These are phyloP conservation scores for Agaricus subrufescens DNA, from an alignment of 768 basidiomycete genomes.

Conservation along the genomic window DNA sequence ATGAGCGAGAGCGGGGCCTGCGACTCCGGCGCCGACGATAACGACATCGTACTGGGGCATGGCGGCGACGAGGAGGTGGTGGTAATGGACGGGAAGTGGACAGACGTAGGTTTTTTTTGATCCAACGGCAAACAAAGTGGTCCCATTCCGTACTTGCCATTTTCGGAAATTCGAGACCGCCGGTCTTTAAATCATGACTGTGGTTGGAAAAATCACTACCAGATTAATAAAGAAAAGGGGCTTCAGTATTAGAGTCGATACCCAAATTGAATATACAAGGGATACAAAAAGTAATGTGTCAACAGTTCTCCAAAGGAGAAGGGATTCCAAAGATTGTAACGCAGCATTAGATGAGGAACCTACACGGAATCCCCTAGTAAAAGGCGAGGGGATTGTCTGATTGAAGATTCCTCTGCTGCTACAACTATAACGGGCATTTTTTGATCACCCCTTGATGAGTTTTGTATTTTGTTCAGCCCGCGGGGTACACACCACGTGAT, in stretches of 20 bases:
- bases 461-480: constrained; percentile 36
- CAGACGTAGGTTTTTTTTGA: neutral
- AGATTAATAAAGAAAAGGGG: no score
- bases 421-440: neutral
- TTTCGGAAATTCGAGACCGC: constrained; percentile 6
- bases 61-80: neutral
- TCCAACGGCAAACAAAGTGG: neutral
- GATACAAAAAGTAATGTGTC: neutral
- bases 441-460: constrained; percentile 1
- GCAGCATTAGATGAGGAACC: constrained; percentile 37
- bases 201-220: no score
- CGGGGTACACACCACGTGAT: constrained; percentile 28
- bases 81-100: neutral
- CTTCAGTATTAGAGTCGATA: no score
- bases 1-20: constrained; percentile 83
- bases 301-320: constrained; percentile 23
- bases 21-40: constrained; percentile 91
- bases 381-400: constrained; percentile 52
- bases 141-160: neutral
- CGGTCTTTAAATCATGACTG: no score
- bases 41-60: constrained; percentile 59
- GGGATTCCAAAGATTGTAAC: constrained; percentile 37
- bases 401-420: constrained; percentile 43
- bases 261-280: neutral
- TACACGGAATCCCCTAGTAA: constrained; percentile 54